Conservation (phyloP, 2,329 filamentous ascomycete species). For the Penicillium janthinellum region DNA sequence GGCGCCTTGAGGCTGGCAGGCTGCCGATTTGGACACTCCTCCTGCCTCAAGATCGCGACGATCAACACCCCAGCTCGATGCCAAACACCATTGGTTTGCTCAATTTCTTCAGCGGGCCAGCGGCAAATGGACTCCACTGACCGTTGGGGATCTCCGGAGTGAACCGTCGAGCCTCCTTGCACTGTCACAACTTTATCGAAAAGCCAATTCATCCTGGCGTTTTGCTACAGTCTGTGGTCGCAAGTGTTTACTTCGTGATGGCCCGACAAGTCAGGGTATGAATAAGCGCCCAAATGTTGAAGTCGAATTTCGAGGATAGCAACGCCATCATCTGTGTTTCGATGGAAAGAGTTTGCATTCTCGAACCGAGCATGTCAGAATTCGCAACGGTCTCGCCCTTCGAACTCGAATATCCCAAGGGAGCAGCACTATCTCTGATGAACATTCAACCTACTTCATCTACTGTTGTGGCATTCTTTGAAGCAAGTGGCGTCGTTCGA, state of each 20-base stretch:
- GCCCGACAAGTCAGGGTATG: neutral
- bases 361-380: too few relatives aligned
- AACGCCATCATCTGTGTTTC: neutral
- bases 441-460: neutral
- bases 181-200: constrained; percentile 1
- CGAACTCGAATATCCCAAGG: neutral
- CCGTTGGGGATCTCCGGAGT: neutral
- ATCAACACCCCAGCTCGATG: neutral
- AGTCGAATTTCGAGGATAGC: neutral
- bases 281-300: neutral
- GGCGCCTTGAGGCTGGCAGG: neutral
- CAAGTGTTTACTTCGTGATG: neutral
- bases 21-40: neutral
- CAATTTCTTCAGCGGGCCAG: neutral
- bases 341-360: neutral
- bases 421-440: neutral
- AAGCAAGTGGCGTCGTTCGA: neutral
- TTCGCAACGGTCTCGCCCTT: neutral
- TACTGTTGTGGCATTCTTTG: neutral
- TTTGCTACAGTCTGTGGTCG: neutral
- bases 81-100: neutral
- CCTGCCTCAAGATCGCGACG: neutral
- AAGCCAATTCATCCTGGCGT: neutral
- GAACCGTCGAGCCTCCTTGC: neutral
- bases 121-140: neutral